phyloP scores from a whole-genome alignment of 129 eudicot genomes.

The Artemisia argyi region DNA sequence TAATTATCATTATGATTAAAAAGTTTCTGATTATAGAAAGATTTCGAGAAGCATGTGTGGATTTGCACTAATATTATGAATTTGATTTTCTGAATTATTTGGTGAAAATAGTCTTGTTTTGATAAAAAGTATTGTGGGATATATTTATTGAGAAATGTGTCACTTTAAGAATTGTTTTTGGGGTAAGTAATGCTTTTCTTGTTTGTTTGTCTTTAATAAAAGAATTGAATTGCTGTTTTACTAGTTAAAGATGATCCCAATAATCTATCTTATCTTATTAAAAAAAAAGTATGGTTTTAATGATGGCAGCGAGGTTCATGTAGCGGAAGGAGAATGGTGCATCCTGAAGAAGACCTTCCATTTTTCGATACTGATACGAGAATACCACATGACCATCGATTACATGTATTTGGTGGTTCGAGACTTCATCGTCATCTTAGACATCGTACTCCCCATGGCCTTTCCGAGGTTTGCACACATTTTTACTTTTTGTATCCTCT shows the following conservation, averaged over 20 bases:
- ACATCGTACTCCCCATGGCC: conserved; percentile 74
- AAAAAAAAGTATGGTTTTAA: neutral
- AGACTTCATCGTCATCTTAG: conserved; percentile 75
- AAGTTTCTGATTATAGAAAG: neutral
- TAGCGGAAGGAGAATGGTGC: conserved; percentile 71
- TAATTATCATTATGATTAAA: neutral
- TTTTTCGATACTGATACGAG: conserved; percentile 53
- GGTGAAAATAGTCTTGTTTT: too few relatives aligned
- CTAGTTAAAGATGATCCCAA: neutral
- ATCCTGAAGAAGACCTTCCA: conserved; percentile 68
- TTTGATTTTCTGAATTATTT: neutral
- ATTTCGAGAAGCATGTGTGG: conserved; percentile 6
- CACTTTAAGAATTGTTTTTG: neutral
- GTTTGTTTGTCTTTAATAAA: neutral
- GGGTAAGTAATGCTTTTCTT: neutral
- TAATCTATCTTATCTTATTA: too few relatives aligned
- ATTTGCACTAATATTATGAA: neutral
- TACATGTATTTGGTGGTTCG: conserved; percentile 58
- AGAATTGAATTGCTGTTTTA: neutral
- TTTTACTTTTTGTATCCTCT: conserved; percentile 11
- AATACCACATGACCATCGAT: conserved; percentile 49
- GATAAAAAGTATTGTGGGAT: too few relatives aligned
- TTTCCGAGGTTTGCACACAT: conserved; percentile 71
- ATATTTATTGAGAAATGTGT: neutral
- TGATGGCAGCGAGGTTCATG: conserved; percentile 58